Conservation (phyloP, 805 yeast species). For the Hanseniaspora meyeri region DNA sequence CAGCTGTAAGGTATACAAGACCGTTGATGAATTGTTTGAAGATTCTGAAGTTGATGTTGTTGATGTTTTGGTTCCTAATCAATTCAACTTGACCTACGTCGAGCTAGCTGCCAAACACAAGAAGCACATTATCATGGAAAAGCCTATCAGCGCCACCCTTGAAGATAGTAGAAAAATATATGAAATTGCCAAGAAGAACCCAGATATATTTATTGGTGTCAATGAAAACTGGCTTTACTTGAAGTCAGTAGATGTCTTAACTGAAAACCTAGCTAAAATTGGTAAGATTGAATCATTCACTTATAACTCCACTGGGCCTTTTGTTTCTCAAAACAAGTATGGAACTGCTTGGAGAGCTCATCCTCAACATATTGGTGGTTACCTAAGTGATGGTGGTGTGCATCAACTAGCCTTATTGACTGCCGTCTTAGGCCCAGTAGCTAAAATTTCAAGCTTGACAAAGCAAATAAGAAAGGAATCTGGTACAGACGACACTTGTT, state of each 20-base stretch:
- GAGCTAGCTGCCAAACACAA: conserved; percentile 56
- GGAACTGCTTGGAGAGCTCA: conserved; percentile 74
- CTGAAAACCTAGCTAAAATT: conserved; percentile 50
- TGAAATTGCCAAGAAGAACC: conserved; percentile 38
- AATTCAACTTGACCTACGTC: conserved; percentile 57
- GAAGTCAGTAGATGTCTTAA: conserved; percentile 43
- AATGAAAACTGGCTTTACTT: conserved; percentile 81
- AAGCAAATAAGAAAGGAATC: conserved; percentile 63
- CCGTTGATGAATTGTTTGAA: conserved; percentile 50
- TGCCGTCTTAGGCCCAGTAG: conserved; percentile 64
- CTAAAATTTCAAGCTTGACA: conserved; percentile 61
- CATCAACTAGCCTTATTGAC: conserved; percentile 85
- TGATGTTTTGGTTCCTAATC: conserved; percentile 85
- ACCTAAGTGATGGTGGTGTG: conserved; percentile 88
- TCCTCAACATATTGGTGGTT: conserved; percentile 91
- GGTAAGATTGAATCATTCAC: conserved; percentile 63
- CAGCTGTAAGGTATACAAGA: conserved; percentile 42
- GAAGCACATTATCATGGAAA: conserved; percentile 75
- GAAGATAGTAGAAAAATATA: conserved; percentile 75
- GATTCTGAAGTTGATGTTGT: conserved; percentile 62
- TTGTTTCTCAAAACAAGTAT: conserved; percentile 48
- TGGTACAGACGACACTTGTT: conserved; percentile 73
- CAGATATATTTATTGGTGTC: conserved; percentile 59
- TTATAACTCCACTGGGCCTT: conserved; percentile 64
- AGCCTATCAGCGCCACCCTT: conserved; percentile 82